phyloP scores from a whole-genome alignment of 345 rosid species.

The Salix suchowensis region DNA sequence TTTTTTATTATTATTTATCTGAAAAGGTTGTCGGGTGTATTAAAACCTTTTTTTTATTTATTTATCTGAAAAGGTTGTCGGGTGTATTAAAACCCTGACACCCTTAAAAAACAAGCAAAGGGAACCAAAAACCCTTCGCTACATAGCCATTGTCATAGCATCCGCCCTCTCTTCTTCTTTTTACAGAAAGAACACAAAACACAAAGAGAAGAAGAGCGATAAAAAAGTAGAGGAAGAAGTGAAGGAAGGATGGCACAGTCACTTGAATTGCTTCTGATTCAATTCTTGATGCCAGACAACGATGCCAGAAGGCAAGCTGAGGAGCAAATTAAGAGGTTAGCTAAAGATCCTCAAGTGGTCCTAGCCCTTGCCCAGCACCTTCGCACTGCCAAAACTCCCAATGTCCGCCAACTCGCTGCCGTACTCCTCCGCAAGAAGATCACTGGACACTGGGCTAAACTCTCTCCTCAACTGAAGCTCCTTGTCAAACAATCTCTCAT shows the following conservation, averaged over 20 bases:
- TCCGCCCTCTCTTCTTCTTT: neutral
- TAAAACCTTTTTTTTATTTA: no score
- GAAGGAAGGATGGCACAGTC: conserved; percentile 70
- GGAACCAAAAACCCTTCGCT: conserved; percentile 25
- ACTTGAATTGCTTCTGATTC: conserved; percentile 81
- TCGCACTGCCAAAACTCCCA: conserved; percentile 98
- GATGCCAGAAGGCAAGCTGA: conserved; percentile 97
- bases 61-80: no score
- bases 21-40: no score
- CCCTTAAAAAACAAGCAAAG: conserved; percentile 7
- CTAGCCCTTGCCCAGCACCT: conserved; percentile 95
- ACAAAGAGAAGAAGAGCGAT: neutral
- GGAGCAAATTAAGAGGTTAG: conserved; percentile 90
- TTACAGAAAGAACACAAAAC: neutral
- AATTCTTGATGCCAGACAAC: conserved; percentile 98
- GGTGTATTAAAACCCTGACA: neutral
- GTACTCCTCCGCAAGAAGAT: conserved; percentile 98
- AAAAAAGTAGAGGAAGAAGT: neutral
- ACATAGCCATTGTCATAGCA: neutral
- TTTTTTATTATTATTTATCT: no score
- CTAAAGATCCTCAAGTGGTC: conserved; percentile 97
- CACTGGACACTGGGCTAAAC: conserved; percentile 99
- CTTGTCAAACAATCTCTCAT: conserved; percentile 81
- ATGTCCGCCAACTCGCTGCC: conserved; percentile 97
- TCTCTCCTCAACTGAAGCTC: conserved; percentile 69